A percentile compares a stretch with the other conserved stretches of the same genome.
Evolutionary conservation across 495 filamentous ascomycete species (phyloP).

Genomic region (Penicillium steckii): DNA sequence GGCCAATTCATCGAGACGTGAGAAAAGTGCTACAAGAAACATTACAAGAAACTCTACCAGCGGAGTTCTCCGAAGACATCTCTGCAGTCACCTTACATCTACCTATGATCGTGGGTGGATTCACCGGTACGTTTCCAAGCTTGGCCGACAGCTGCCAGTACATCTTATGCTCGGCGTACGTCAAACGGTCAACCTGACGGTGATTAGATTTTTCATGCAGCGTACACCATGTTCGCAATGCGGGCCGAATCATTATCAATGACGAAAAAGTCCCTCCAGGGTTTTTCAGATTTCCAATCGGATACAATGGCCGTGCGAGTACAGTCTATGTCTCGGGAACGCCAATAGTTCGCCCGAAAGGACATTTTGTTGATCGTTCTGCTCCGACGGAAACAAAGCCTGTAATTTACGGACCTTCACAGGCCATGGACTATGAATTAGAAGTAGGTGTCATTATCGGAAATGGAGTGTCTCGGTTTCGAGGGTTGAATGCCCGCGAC

Average conservation of each 20-base stretch:
- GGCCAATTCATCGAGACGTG: slow-evolving; percentile 60
- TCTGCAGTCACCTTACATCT: slow-evolving; percentile 64
- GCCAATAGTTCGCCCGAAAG: slow-evolving; percentile 64
- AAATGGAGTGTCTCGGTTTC: slow-evolving; percentile 19
- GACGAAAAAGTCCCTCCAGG: slow-evolving; percentile 34
- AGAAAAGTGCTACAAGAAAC: slow-evolving; percentile 36
- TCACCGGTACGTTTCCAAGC: slow-evolving; percentile 38
- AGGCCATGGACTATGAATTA: slow-evolving; percentile 75
- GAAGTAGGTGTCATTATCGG: slow-evolving; percentile 79
- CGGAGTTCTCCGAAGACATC: slow-evolving; percentile 49
- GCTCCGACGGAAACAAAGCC: slow-evolving; percentile 18
- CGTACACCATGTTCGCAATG: slow-evolving; percentile 33
- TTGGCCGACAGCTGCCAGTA: neutral
- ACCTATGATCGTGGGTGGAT: slow-evolving; percentile 77
- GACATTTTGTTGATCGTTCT: slow-evolving; percentile 60
- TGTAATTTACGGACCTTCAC: slow-evolving; percentile 51
- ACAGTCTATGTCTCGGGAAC: slow-evolving; percentile 72
- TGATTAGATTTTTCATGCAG: slow-evolving; percentile 72
- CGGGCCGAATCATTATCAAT: slow-evolving; percentile 30
- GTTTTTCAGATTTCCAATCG: slow-evolving; percentile 35
- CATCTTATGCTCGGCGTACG: neutral
- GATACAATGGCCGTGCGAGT: slow-evolving; percentile 74
- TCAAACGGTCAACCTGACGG: slow-evolving; percentile 1
- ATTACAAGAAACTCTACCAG: slow-evolving; percentile 46
- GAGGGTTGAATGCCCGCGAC: slow-evolving; percentile 33